Conservation (phyloP, 768 basidiomycete genomes). For the Clathrus columnatus region DNA sequence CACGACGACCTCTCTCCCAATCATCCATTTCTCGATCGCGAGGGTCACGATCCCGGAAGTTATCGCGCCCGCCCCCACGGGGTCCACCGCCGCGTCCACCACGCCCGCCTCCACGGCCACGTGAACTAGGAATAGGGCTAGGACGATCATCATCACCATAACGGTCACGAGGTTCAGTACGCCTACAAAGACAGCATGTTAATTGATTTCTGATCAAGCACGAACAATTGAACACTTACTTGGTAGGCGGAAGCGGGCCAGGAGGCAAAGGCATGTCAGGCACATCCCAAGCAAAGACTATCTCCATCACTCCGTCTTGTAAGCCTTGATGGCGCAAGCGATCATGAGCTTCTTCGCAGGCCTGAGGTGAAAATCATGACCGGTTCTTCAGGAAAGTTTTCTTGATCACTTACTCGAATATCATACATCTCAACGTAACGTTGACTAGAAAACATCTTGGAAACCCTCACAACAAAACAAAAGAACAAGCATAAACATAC, state of each 20-base stretch:
- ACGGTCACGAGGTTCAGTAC: slow-evolving; percentile 8
- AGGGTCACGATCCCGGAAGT: slow-evolving; percentile 26
- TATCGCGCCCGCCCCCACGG: slow-evolving; percentile 32
- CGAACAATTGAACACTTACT: slow-evolving; percentile 10
- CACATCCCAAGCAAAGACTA: slow-evolving; percentile 79
- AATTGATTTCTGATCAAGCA: background rate
- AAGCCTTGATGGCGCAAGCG: slow-evolving; percentile 66
- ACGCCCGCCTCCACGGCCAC: slow-evolving; percentile 23
- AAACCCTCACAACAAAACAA: background rate
- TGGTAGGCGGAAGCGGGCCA: slow-evolving; percentile 32
- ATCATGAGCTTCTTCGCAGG: slow-evolving; percentile 72
- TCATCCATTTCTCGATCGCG: slow-evolving; percentile 25
- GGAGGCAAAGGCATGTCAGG: slow-evolving; percentile 43
- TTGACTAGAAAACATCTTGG: slow-evolving; percentile 42
- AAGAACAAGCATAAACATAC: slow-evolving; percentile 26
- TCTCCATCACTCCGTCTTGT: slow-evolving; percentile 84
- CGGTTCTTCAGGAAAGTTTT: background rate
- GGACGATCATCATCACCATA: background rate
- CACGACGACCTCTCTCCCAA: slow-evolving; percentile 24
- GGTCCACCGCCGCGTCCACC: slow-evolving; percentile 27
- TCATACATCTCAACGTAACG: slow-evolving; percentile 94
- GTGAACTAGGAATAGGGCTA: too few species aligned
- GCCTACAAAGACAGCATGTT: slow-evolving; percentile 1
- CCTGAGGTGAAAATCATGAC: slow-evolving; percentile 32
- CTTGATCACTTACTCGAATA: slow-evolving; percentile 48